Percentiles rank a stretch among this genome's conserved stretches.
Evolutionary conservation across 257 asterid species (phyloP).

Genomic region (Echites panduratus): DNA sequence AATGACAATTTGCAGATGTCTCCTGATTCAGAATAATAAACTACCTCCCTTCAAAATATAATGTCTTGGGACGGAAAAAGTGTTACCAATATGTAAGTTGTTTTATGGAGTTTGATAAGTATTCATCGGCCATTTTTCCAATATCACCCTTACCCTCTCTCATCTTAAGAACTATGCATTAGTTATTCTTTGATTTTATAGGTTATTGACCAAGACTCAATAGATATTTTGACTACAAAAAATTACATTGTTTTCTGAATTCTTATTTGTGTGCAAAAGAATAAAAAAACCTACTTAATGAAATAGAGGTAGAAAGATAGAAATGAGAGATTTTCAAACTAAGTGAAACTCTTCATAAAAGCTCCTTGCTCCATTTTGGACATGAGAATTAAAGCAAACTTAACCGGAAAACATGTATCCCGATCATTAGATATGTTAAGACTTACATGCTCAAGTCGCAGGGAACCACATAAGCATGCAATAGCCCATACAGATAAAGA

Average conservation of each 20-base stretch:
- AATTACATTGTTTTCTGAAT: too few relatives aligned
- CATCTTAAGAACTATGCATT: neutral
- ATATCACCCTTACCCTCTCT: neutral
- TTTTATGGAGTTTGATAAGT: neutral
- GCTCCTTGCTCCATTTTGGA: conserved; percentile 1
- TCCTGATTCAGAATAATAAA: neutral
- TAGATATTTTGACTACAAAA: neutral
- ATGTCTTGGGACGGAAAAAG: neutral
- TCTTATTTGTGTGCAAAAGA: too few relatives aligned
- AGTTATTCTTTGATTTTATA: neutral
- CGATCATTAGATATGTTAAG: neutral
- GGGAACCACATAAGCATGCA: conserved; percentile 94
- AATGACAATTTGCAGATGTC: neutral
- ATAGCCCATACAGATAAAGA: conserved; percentile 93
- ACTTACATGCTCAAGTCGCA: conserved; percentile 90
- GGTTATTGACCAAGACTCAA: neutral
- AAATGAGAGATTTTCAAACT: too few relatives aligned
- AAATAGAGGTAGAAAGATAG: neutral
- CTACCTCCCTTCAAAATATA: neutral
- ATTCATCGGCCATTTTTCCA: neutral
- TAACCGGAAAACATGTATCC: too few relatives aligned
- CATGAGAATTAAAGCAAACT: neutral
- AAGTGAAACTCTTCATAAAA: neutral
- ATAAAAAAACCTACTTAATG: too few relatives aligned
- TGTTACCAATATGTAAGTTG: too few relatives aligned